Conservation (phyloP, 257 asterid species). For the Fraxinus excelsior region DNA sequence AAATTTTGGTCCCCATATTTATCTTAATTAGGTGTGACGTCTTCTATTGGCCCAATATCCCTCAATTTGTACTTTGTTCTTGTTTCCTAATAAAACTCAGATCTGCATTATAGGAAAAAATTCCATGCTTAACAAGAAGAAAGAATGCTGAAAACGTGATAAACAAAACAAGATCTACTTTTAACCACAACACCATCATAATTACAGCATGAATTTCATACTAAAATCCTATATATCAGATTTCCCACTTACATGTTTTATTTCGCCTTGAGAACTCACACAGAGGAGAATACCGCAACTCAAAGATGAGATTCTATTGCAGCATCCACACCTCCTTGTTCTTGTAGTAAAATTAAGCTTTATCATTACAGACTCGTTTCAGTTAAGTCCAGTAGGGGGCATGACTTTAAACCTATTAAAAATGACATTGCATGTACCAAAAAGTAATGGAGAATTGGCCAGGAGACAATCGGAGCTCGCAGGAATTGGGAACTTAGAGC, state of each 20-base stretch:
- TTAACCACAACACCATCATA: conserved; percentile 26
- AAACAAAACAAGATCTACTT: conserved; percentile 31
- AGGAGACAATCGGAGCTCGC: conserved; percentile 63
- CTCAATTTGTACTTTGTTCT: too few relatives aligned
- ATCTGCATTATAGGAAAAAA: too few relatives aligned
- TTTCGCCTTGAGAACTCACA: conserved; percentile 15
- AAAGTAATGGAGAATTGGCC: conserved; percentile 76
- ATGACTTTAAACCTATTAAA: conserved; percentile 65
- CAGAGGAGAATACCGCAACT: conserved; percentile 43
- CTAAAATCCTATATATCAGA: conserved; percentile 18
- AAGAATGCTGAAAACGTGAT: conserved; percentile 41
- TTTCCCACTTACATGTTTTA: conserved; percentile 3
- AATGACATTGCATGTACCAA: conserved; percentile 59
- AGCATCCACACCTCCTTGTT: conserved; percentile 50
- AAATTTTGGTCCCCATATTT: too few relatives aligned
- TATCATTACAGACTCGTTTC: conserved; percentile 69
- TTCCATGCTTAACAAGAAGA: neutral
- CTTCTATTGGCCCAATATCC: too few relatives aligned
- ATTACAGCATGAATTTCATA: conserved; percentile 37
- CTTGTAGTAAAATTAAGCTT: conserved; percentile 44
- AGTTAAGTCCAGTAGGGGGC: conserved; percentile 76
- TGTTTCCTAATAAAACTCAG: too few relatives aligned
- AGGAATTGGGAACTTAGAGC: conserved; percentile 65
- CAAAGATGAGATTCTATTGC: conserved; percentile 43
- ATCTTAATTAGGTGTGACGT: too few relatives aligned